Base-by-base conservation (phyloP, 2,329 filamentous ascomycete species). In the Fusarium odoratissimum region DNA sequence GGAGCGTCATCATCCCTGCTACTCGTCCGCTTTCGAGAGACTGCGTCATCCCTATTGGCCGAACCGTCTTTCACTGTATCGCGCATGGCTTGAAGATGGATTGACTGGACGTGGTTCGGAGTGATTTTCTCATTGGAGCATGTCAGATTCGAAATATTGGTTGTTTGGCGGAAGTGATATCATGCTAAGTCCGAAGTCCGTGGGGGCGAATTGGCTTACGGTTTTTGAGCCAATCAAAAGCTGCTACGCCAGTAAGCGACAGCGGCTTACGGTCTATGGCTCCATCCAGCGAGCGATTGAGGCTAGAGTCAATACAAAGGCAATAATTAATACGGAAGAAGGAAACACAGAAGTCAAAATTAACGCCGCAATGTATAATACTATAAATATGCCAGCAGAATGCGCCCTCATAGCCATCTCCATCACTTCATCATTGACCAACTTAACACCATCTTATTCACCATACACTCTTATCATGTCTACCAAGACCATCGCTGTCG, bases 401-500 rank as follows among this genome's bases (percentile, higher is more conserved):
- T 3, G 1, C 13, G 14, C 6, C 6, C 11, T 8, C 2, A 14
- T 30, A 4, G 0, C 5, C 1, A 5, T 33, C 17, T 28, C 5
- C 1, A 35, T 17, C 21, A 31, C 4, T 25, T 19, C 4, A 7
- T 59, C n/a, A 16, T 1, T 3, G 1, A 28, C 16, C 6, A 19
- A 23, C 5, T 21, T 6, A 9, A 23, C 16, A 13, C 3, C 2
- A n/a, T 28, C 49, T n/a, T 16, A 1, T 38, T 28, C 23, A 17
- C 1, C 12, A 6, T 6, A 28, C 11, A 35, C 5, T 1, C 6
- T 16, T 10, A 63, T 17, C 16, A 76, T 76, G 72, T 35, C 64
- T 13, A 42, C 60, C 45, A 80, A 80, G 56, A 76, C 82, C 59
- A 78, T 87, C 44, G 80, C 80, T 21, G 79, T 87, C 11, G 79